These are phyloP conservation scores for Gelatoporia subvermispora DNA, from an alignment of 768 basidiomycete genomes.

Conservation along the genomic window DNA sequence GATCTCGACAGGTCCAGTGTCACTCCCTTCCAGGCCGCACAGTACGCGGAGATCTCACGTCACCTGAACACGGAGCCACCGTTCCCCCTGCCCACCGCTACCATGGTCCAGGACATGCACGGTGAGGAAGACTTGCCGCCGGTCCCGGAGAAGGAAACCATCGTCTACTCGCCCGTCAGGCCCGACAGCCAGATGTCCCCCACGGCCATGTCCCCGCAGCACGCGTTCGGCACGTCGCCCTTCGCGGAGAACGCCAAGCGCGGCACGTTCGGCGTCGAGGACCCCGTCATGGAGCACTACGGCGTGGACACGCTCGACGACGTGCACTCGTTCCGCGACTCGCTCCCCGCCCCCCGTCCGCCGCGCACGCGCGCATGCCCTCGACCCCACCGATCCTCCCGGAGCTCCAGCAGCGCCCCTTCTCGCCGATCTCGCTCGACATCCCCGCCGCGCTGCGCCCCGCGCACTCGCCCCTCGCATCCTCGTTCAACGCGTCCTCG, in stretches of 20 bases:
- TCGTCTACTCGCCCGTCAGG: constrained; percentile 6
- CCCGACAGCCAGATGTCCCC: not conserved
- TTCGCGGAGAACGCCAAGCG: constrained; percentile 20
- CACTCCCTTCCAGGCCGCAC: constrained; percentile 69
- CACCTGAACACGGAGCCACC: constrained; percentile 37
- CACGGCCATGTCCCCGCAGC: not conserved
- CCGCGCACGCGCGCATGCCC: constrained; percentile 37
- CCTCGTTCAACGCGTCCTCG: constrained; percentile 13
- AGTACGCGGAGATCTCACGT: constrained; percentile 67
- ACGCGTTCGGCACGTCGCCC: constrained; percentile 21
- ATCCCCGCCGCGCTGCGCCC: constrained; percentile 20
- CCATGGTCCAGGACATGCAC: constrained; percentile 13
- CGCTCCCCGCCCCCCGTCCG: constrained; percentile 22
- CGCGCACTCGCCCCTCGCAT: constrained; percentile 11
- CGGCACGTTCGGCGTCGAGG: constrained; percentile 8
- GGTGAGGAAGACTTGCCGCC: not conserved
- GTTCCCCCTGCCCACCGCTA: constrained; percentile 17
- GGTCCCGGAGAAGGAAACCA: not conserved
- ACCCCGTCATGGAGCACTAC: constrained; percentile 7
- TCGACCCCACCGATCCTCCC: constrained; percentile 51
- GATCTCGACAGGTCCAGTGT: constrained; percentile 66
- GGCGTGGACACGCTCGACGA: not conserved
- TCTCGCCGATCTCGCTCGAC: constrained; percentile 31
- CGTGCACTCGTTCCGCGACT: constrained; percentile 5
- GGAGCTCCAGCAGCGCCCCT: constrained; percentile 44